Conservation (phyloP, 768 basidiomycete genomes). For the Kwoniella heveanensis region DNA sequence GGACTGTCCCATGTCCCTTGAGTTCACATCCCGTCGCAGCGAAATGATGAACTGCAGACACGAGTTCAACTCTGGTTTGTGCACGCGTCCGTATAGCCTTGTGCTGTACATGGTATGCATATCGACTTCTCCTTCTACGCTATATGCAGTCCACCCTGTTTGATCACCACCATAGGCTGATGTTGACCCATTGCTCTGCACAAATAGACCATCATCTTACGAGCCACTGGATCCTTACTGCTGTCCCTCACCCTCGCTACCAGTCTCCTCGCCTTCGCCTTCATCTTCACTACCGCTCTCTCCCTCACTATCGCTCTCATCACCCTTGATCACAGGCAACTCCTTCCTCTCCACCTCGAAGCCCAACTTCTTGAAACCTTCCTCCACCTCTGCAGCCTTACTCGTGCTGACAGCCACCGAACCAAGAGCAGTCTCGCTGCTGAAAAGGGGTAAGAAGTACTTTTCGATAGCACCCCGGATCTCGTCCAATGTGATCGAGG, state of each 20-base stretch:
- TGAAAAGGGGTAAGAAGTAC: constrained; percentile 84
- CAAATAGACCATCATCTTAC: not conserved
- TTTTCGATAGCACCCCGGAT: constrained; percentile 69
- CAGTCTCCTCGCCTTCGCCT: constrained; percentile 14
- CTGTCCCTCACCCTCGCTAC: constrained; percentile 5
- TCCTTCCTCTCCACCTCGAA: constrained; percentile 76
- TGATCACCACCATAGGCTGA: too few relatives aligned
- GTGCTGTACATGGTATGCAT: too few relatives aligned
- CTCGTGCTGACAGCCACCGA: constrained; percentile 81
- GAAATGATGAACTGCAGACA: too few relatives aligned
- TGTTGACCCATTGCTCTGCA: too few relatives aligned
- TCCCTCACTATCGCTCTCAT: constrained; percentile 30
- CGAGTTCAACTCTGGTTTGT: too few relatives aligned
- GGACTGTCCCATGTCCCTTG: too few relatives aligned
- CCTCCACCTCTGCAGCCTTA: constrained; percentile 71
- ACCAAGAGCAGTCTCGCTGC: constrained; percentile 71
- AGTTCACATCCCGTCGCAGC: too few relatives aligned
- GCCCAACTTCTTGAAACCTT: constrained; percentile 67
- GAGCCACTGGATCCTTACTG: not conserved
- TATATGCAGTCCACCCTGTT: not conserved
- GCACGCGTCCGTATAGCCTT: too few relatives aligned
- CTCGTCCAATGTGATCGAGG: constrained; percentile 72
- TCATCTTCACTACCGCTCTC: constrained; percentile 8
- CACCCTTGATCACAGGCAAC: constrained; percentile 62
- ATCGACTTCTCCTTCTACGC: not conserved